Evolutionary conservation across 2,329 filamentous ascomycete genomes (phyloP), one percentile per base, ranked within the genome.

Genomic region (Alternaria postmessia): DNA sequence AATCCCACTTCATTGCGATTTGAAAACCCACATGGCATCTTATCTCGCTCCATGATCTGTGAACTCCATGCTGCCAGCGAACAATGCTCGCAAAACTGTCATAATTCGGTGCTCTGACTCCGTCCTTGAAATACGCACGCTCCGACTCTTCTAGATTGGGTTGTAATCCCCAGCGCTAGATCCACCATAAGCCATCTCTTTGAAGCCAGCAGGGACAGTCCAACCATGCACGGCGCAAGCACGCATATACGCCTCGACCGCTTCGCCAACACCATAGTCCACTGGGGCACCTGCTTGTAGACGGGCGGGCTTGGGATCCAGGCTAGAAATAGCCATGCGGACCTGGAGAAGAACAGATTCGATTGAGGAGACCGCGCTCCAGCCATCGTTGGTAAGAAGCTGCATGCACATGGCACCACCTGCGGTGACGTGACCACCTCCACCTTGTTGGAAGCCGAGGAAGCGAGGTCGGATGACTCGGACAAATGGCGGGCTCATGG

Each of bases 341-440:
- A 97, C 89, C 75, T 96, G 91, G 26, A 96, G 76, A 14, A 97
- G 80, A 3, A 97, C 88, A 52, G 88, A 90, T 74, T 97, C 93
- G 66, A 97, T 88, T 18, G 86, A 88, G 51, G 85, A 87, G 1
- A 86, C 88, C 0, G 91, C 88, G 22, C 85, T 88, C 94, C 94
- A 97, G 26, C 93, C 94, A 7, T 87, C 87, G 75, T 89, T 93
- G 1, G 93, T 96, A 63, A 97, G 83, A 5, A 95, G 83, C 77
- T 95, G 56, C 88, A 96, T 94, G 76, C 88, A 90, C 80, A 97
- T 87, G 1, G 93, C 91, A 1, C 94, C 94, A 24, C 94, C 94
- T 1, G 84, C 81, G 0, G 94, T 96, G 61, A 97, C 89, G 75
- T 97, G 92, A 0, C 93, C 93, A 24, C 94, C 94, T 20, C 93